phyloP scores from a whole-genome alignment of 2,329 filamentous ascomycete species.

The Phyllosticta citriasiana region DNA sequence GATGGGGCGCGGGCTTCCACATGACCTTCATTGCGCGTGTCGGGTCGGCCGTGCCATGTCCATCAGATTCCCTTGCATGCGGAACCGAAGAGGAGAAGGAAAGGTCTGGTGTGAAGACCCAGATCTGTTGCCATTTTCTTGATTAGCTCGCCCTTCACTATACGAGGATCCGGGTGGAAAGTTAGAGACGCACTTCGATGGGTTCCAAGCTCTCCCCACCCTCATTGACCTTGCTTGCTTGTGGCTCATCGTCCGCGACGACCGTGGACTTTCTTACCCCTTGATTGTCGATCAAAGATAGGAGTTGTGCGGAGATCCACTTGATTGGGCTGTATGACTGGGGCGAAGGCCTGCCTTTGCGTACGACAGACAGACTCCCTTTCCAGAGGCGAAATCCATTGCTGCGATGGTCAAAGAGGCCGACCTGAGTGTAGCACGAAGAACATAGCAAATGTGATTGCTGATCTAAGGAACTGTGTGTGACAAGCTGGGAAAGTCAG shows the following conservation, averaged over 20 bases:
- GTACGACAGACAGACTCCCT: slow-evolving; percentile 31
- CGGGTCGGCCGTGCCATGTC: slow-evolving; percentile 25
- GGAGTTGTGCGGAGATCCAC: slow-evolving; percentile 46
- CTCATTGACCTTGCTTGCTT: not conserved
- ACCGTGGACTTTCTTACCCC: slow-evolving; percentile 43
- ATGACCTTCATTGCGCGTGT: slow-evolving; percentile 49
- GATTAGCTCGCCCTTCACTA: no score
- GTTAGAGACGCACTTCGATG: slow-evolving; percentile 1
- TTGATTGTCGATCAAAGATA: slow-evolving; percentile 46
- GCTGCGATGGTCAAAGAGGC: slow-evolving; percentile 32
- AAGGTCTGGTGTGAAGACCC: slow-evolving; percentile 52
- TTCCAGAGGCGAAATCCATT: slow-evolving; percentile 43
- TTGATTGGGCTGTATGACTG: slow-evolving; percentile 22
- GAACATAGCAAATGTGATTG: slow-evolving; percentile 24
- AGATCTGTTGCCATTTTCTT: slow-evolving; percentile 32
- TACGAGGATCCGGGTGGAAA: no score
- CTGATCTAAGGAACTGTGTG: not conserved
- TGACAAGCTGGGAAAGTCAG: slow-evolving; percentile 2
- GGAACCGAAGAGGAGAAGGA: slow-evolving; percentile 38
- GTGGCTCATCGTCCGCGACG: not conserved
- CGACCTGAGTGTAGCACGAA: slow-evolving; percentile 27
- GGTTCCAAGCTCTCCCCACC: not conserved
- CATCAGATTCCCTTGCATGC: slow-evolving; percentile 12
- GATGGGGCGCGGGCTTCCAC: slow-evolving; percentile 31
- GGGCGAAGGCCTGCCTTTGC: slow-evolving; percentile 1